A percentile compares a stretch with the other conserved stretches of the same genome.
Evolutionary conservation across 345 rosid species (phyloP).

Genomic region (Hibiscus mutabilis): DNA sequence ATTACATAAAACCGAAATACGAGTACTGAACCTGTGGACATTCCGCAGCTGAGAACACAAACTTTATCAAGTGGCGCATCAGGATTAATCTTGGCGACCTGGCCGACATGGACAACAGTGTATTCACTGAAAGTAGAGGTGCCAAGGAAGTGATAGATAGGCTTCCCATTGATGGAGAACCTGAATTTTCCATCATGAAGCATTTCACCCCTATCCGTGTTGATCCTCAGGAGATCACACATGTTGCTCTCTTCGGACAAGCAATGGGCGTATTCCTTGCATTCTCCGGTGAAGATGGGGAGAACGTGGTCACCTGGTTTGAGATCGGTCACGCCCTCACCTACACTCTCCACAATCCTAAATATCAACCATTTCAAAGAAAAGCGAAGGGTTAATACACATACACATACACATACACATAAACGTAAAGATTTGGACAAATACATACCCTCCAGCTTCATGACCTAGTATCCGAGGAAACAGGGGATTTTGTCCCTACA

Average conservation of each 20-base stretch:
- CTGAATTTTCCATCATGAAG: slow-evolving; percentile 57
- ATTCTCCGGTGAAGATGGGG: slow-evolving; percentile 79
- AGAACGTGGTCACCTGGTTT: slow-evolving; percentile 70
- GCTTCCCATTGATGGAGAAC: slow-evolving; percentile 65
- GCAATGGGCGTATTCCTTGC: slow-evolving; percentile 65
- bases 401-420: background rate
- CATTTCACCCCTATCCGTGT: slow-evolving; percentile 65
- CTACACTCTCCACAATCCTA: slow-evolving; percentile 83
- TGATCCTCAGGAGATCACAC: slow-evolving; percentile 83
- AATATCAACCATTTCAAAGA: background rate
- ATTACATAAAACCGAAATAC: background rate
- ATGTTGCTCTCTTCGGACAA: slow-evolving; percentile 65
- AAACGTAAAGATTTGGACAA: no score
- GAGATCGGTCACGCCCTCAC: slow-evolving; percentile 72
- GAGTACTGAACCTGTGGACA: slow-evolving; percentile 50
- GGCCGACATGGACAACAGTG: slow-evolving; percentile 70
- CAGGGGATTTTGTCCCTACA: slow-evolving; percentile 15
- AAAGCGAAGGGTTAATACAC: background rate
- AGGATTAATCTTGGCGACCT: slow-evolving; percentile 68
- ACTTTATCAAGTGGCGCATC: slow-evolving; percentile 78
- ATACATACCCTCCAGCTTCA: slow-evolving; percentile 38
- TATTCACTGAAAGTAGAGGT: slow-evolving; percentile 79
- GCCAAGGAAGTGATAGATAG: slow-evolving; percentile 66
- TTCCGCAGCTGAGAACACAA: slow-evolving; percentile 59
- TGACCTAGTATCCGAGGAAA: slow-evolving; percentile 86